Base-by-base conservation (phyloP, 73 alveolate species). In the Effrenium voratum region DNA sequence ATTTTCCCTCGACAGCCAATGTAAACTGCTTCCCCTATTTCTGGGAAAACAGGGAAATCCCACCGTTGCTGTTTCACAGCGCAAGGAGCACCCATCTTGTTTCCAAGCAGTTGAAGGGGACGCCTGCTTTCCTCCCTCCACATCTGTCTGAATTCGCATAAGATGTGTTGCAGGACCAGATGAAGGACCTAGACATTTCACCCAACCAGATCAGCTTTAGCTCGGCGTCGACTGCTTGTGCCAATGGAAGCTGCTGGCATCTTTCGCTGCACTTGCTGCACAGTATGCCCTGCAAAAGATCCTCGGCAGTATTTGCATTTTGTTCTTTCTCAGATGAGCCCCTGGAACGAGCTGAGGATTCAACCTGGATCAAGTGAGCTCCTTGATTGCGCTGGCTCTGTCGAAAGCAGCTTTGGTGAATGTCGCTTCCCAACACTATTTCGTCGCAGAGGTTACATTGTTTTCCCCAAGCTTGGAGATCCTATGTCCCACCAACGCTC, bases 161-260 rank as follows among this genome's bases (percentile, higher is more conserved):
- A 52, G 8, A 40, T 26, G 77, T 16, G n/a, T 28, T 36, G 15
- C 28, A 83, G 93, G 93, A 22, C 8, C 55, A 52, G 77, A 83
- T 83, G 93, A 12, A 40, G 19, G 49, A 22, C 38, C 36, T 83
- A 13, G 36, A 52, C 77, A 52, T 83, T 40, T 13, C 4, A 49
- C 93, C 93, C 36, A 83, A 83, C 47, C 93, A 83, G 34, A 50
- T 83, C 55, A 83, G 77, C 93, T 83, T 50, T 77, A 83, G 93
- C 52, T 55, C 93, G 10, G 77, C 93, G 3, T 76, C 93, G 41
- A 83, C 77, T 24, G 24, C 75, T 22, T 83, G 93, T 83, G 77
- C 93, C 24, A 32, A 60, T 15, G 77, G 77, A 24, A 52, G 47
- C 47, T 75, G 34, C 57, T 83, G 93, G 93, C 93, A 55, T 3